Evolutionary conservation across 148 eudicot genomes (phyloP).

Genomic region (Amaranthus palmeri): DNA sequence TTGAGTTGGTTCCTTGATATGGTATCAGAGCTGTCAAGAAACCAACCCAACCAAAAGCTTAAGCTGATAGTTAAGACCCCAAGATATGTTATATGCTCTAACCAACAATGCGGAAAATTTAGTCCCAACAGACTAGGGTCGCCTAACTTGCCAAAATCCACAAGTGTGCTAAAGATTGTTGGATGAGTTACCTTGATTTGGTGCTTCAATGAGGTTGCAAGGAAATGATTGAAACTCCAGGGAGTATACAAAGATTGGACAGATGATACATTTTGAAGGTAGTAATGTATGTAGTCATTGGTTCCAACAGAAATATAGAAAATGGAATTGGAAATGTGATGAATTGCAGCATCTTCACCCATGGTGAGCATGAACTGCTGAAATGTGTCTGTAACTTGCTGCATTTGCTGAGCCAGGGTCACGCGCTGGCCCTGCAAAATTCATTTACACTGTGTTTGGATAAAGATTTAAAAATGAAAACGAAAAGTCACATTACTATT

Average conservation of each 20-base stretch:
- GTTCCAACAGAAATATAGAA: conserved; percentile 87
- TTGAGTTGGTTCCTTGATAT: no score
- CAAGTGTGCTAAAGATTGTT: no score
- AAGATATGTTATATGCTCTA: no score
- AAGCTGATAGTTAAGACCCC: no score
- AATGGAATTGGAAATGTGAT: conserved; percentile 60
- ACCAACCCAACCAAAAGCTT: no score
- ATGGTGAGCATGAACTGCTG: conserved; percentile 61
- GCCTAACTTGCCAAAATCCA: not conserved
- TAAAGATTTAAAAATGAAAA: no score
- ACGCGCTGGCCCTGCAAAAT: conserved; percentile 75
- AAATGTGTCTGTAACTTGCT: conserved; percentile 70
- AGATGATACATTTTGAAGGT: conserved; percentile 68
- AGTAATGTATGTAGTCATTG: conserved; percentile 92
- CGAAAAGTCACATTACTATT: no score
- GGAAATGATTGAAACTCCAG: conserved; percentile 75
- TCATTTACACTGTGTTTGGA: not conserved
- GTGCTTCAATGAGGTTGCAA: conserved; percentile 53
- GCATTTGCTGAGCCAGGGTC: conserved; percentile 78
- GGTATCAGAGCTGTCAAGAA: no score
- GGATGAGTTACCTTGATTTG: conserved; percentile 55
- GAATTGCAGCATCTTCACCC: conserved; percentile 63
- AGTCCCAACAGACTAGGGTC: no score
- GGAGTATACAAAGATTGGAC: conserved; percentile 69
- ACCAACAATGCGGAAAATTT: no score